phyloP scores from a whole-genome alignment of 1,284 basidiomycete species.

The Malassezia dermatis region DNA sequence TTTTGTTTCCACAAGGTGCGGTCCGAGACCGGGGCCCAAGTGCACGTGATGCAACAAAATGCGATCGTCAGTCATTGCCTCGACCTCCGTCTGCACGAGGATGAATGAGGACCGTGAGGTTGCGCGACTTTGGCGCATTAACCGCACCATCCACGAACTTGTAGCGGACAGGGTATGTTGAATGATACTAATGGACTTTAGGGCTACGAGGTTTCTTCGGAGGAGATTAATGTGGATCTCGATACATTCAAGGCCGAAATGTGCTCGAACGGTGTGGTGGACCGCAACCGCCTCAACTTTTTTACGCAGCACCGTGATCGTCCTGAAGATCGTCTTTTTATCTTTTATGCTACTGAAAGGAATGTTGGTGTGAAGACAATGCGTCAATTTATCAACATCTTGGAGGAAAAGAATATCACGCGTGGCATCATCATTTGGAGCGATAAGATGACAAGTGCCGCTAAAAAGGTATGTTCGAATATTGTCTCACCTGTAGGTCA shows the following conservation, averaged over 20 bases:
- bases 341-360: conserved; percentile 62
- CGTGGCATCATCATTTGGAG: conserved; percentile 91
- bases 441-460: conserved; percentile 90
- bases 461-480: conserved; percentile 63
- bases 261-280: conserved; percentile 51
- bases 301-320: conserved; percentile 32
- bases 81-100: background rate
- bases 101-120: conserved; percentile 50
- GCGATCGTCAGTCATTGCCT: background rate
- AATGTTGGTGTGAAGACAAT: conserved; percentile 47
- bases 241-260: conserved; percentile 56
- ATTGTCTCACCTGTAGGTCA: conserved; percentile 22
- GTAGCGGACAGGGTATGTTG: conserved; percentile 59
- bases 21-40: background rate
- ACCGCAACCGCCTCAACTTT: conserved; percentile 43
- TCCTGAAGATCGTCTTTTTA: conserved; percentile 70
- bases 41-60: conserved; percentile 12
- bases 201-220: conserved; percentile 76
- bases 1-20: background rate
- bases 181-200: background rate
- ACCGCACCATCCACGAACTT: conserved; percentile 90
- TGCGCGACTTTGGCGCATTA: conserved; percentile 84
- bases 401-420: conserved; percentile 61
- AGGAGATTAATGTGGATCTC: conserved; percentile 78
- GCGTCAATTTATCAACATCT: conserved; percentile 42